Conservation (phyloP, 768 basidiomycete genomes). For the Leucocoprinus birnbaumii region DNA sequence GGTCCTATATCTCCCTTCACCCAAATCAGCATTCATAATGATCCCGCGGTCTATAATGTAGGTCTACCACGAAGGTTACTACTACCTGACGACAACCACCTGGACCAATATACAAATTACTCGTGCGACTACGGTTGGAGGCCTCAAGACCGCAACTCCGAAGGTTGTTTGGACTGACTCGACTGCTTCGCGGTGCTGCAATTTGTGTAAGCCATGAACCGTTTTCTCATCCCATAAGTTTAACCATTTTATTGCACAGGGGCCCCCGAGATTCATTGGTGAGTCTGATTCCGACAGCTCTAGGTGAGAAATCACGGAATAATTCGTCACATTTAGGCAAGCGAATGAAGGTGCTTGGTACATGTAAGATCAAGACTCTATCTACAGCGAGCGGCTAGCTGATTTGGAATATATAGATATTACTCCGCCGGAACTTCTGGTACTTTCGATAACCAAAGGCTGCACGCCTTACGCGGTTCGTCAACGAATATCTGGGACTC, state of each 20-base stretch:
- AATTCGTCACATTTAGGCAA: constrained; percentile 9
- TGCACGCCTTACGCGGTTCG: constrained; percentile 28
- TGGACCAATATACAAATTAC: constrained; percentile 18
- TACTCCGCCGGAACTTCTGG: constrained; percentile 28
- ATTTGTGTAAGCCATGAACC: constrained; percentile 11
- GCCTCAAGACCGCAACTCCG: constrained; percentile 13
- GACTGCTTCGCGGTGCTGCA: constrained; percentile 15
- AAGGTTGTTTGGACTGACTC: constrained; percentile 14
- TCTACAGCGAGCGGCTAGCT: too few relatives aligned
- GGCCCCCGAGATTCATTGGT: constrained; percentile 32
- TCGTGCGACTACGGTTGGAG: constrained; percentile 16
- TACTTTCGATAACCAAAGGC: constrained; percentile 29
- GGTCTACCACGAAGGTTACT: constrained; percentile 18
- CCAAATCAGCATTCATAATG: not conserved
- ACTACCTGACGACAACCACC: constrained; percentile 18
- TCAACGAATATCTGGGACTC: constrained; percentile 30
- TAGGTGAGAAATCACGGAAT: not conserved
- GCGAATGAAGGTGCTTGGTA: constrained; percentile 23
- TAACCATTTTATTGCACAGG: constrained; percentile 13
- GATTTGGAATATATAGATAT: constrained; percentile 18
- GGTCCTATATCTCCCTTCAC: not conserved
- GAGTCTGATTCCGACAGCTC: not conserved
- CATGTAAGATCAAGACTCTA: not conserved
- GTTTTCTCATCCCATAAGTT: not conserved
- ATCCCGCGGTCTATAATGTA: not conserved